Evolutionary conservation across 2,329 filamentous ascomycete species (phyloP).

Genomic region (Xenoacremonium recifei): DNA sequence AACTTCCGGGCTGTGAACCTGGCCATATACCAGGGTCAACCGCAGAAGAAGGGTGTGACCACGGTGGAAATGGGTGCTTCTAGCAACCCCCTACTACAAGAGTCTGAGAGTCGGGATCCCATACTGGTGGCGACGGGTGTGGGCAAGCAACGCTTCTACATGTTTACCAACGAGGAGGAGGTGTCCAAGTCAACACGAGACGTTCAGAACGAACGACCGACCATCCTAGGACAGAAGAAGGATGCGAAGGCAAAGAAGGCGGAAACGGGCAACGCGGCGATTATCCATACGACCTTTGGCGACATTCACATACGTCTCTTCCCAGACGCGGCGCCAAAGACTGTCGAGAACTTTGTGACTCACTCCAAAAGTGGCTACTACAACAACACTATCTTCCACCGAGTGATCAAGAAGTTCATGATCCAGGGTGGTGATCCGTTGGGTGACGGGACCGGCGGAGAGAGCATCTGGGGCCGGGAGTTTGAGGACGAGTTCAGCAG

Average conservation of each 20-base stretch:
- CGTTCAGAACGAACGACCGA: slow-evolving; percentile 91
- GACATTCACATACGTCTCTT: slow-evolving; percentile 94
- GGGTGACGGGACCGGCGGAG: slow-evolving; percentile 84
- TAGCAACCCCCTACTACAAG: slow-evolving; percentile 86
- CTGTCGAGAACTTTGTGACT: slow-evolving; percentile 96
- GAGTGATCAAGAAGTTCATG: slow-evolving; percentile 98
- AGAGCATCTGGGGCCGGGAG: slow-evolving; percentile 89
- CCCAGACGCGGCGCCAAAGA: slow-evolving; percentile 87
- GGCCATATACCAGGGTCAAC: slow-evolving; percentile 89
- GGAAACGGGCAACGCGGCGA: slow-evolving; percentile 75
- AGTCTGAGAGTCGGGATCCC: slow-evolving; percentile 87
- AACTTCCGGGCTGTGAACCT: slow-evolving; percentile 81
- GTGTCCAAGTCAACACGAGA: slow-evolving; percentile 83
- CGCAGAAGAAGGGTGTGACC: slow-evolving; percentile 88
- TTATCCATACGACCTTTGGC: slow-evolving; percentile 89
- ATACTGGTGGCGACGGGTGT: slow-evolving; percentile 83
- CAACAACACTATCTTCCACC: slow-evolving; percentile 96
- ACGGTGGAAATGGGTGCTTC: slow-evolving; percentile 98
- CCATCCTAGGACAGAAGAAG: slow-evolving; percentile 59
- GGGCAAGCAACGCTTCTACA: slow-evolving; percentile 91
- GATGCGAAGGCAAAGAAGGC: slow-evolving; percentile 53
- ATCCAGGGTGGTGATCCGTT: slow-evolving; percentile 96
- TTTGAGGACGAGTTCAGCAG: slow-evolving; percentile 95
- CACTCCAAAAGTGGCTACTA: slow-evolving; percentile 91
- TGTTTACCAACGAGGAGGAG: slow-evolving; percentile 91